phyloP scores from a whole-genome alignment of 2,329 filamentous ascomycete genomes.

The Sporothrix luriei region DNA sequence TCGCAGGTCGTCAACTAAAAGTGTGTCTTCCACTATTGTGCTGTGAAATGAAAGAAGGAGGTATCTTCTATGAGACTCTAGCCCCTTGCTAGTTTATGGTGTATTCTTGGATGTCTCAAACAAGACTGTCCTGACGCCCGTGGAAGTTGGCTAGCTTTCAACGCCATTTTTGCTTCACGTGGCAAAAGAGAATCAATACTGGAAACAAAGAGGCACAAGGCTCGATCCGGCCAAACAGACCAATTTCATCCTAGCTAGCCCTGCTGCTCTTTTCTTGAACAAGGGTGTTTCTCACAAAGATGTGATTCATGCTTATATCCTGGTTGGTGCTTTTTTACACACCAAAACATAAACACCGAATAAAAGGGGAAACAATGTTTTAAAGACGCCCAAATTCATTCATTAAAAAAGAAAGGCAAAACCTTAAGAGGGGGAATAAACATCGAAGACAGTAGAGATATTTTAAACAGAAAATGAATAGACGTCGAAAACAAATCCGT shows the following conservation, averaged over 20 bases:
- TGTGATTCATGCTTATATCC: slow-evolving; percentile 9
- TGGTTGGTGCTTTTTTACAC: slow-evolving; percentile 3
- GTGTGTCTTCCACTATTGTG: not conserved
- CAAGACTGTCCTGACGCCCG: not conserved
- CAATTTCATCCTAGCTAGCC: not conserved
- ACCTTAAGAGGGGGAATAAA: slow-evolving; percentile 5
- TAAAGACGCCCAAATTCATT: not conserved
- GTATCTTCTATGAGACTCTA: not conserved
- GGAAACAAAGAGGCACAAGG: slow-evolving; percentile 10
- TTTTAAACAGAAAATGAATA: not conserved
- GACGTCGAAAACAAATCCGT: not conserved
- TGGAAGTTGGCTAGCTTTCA: not conserved
- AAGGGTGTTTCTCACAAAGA: slow-evolving; percentile 4
- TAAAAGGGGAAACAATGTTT: not conserved
- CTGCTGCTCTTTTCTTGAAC: not conserved
- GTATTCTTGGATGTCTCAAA: not conserved
- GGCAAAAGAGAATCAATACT: not conserved
- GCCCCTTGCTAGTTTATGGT: not conserved
- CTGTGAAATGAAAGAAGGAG: slow-evolving; percentile 20
- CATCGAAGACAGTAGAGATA: not conserved
- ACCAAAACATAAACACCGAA: not conserved
- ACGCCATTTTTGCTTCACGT: not conserved
- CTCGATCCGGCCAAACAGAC: not conserved
- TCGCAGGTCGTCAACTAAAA: slow-evolving; percentile 1
- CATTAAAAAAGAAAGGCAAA: not conserved